phyloP scores from a whole-genome alignment of 768 basidiomycete genomes.

The Pleurotus djamor region DNA sequence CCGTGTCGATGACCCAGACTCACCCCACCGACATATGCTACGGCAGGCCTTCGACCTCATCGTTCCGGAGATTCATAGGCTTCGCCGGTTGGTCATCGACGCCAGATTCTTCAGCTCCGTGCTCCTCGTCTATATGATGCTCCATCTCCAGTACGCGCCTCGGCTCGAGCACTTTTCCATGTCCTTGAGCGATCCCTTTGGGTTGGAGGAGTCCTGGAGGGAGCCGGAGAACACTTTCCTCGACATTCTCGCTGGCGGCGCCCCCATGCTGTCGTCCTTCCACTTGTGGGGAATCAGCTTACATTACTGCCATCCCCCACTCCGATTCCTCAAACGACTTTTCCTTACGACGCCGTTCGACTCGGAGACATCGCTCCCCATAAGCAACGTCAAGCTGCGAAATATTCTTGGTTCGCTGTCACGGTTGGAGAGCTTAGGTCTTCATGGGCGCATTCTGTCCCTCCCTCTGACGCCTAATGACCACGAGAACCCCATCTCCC shows the following conservation, averaged over 20 bases:
- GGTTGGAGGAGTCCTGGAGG: not conserved
- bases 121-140: not conserved
- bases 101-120: not conserved
- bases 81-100: not conserved
- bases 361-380: not conserved
- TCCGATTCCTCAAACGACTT: not conserved
- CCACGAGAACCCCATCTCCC: not conserved
- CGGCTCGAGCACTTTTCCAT: not conserved
- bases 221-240: not conserved
- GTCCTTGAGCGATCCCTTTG: not conserved
- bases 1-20: not conserved
- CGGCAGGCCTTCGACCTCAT: not conserved
- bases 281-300: not conserved
- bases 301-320: not conserved
- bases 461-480: not conserved
- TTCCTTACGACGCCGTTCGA: not conserved
- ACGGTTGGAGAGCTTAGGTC: not conserved
- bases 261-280: not conserved
- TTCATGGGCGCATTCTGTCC: not conserved
- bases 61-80: not conserved
- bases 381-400: not conserved
- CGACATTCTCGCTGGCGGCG: not conserved
- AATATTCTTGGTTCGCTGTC: not conserved
- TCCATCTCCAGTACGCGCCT: not conserved
- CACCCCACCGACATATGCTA: not conserved